Evolutionary conservation across 2,329 filamentous ascomycete genomes (phyloP).

Genomic region (Fusarium beomiforme): DNA sequence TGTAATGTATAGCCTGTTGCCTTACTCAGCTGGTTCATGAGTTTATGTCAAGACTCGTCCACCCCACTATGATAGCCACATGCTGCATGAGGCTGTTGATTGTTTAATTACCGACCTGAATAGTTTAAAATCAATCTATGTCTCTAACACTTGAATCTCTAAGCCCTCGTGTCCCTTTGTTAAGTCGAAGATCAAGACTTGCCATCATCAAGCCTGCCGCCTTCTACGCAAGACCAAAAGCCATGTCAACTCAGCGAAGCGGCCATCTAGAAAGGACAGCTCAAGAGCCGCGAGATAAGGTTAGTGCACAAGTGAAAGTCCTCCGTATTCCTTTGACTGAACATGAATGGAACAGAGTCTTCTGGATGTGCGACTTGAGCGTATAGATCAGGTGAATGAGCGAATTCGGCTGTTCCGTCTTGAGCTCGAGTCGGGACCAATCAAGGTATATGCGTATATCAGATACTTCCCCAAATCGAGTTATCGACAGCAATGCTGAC

Average conservation of each 20-base stretch:
- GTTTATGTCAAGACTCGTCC: neutral
- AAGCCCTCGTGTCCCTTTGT: neutral
- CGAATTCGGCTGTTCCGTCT: constrained; percentile 76
- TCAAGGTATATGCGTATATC: constrained; percentile 64
- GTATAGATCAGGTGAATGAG: constrained; percentile 72
- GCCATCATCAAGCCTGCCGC: neutral
- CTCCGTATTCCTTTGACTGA: neutral
- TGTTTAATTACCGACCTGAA: neutral
- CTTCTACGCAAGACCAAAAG: neutral
- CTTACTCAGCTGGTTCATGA: constrained; percentile 23
- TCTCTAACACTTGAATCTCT: neutral
- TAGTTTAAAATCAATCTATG: neutral
- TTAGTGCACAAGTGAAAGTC: constrained; percentile 36
- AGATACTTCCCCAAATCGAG: no score
- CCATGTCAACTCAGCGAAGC: constrained; percentile 33
- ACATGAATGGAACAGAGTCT: constrained; percentile 53
- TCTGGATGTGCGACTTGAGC: constrained; percentile 68
- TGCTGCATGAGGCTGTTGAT: neutral
- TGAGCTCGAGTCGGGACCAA: constrained; percentile 58
- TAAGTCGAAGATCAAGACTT: neutral
- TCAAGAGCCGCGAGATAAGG: constrained; percentile 74
- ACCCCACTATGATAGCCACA: constrained; percentile 22
- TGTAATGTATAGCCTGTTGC: neutral
- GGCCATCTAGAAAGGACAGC: constrained; percentile 57
- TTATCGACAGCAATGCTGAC: neutral